Base-by-base conservation (phyloP, 106 monocot species). In the Dendrobium chrysotoxum region DNA sequence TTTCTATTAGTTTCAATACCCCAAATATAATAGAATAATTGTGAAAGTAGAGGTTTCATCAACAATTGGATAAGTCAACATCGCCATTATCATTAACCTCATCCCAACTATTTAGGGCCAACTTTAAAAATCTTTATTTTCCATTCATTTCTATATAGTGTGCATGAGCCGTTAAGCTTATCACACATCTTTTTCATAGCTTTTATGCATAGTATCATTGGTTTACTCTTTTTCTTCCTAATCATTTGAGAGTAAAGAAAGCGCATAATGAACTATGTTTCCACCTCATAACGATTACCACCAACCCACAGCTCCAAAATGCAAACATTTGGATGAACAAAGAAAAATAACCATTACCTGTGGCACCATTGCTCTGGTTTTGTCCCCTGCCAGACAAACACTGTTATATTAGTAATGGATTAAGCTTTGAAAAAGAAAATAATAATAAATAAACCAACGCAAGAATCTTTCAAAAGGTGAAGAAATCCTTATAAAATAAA, bases 361-460 rank as follows among this genome's bases (percentile, higher is more conserved):
- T 42, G 40, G 74, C 74, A 42, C 20, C 41, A 42, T 75, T 75
- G 74, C 18, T 42, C 74, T 75, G 74, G 74, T 42, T 75, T 42
- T 42, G 74, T 41, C 1, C 74, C 74, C 74, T 75, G 74, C 28
- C 31, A 71, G 38, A 7, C 71, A 28, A 71, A 31, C 16, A 50
- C 50, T 13, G 28, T 13, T 1, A 71, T 71, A 16, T 71, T 38
- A 71, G 71, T 35, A 35, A 16, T 31, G 71, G 38, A 0, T 71
- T 15, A 25, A 7, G 50, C 64, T 65, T 65, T 65, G 25, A 15
- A 65, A 50, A 50, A 50, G 13, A 12, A 46, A 12, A 46, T 46
- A 7, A 12, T 10, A 46, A 46, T 46, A 61, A n/a, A 65, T 25
- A 65, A 65, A 11, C 64, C 23, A n/a, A 26, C 4, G 12, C 4